Base-by-base conservation (phyloP, 306 rosid species). In the Cucurbita ficifolia region DNA sequence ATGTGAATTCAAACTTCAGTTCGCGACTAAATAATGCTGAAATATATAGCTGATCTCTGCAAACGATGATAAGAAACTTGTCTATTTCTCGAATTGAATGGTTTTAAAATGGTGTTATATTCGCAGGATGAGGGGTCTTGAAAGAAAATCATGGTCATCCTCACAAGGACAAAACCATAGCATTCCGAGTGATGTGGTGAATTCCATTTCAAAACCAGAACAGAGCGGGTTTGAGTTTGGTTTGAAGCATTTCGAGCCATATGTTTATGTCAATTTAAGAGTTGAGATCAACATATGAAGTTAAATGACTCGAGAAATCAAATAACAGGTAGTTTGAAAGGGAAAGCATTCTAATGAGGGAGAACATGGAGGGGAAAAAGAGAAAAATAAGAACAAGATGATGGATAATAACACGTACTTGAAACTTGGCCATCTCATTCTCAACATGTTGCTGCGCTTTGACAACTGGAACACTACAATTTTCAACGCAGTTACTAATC, bases 371-470 rank as follows among this genome's bases (percentile, higher is more conserved):
- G 4, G 40, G 0, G 2, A 33, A 33, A 57, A 10, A 10, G 22
- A 33, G 49, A 38, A 16, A 36, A 70, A 24, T 16, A 14, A 70
- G 18, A 17, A 50, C 3, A 5, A 42, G 40, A 54, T 57, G 67
- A 24, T 18, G 9, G 39, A 24, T 10, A 24, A 54, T 40, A 53
- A 52, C 56, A 76, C 86, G 78, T 77, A 90, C 98, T 84, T 93
- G 98, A 79, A 94, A 91, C 82, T 70, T 82, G 75, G 92, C 90
- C 96, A 94, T 89, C 92, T 94, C 98, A 60, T 56, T 48, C 75
- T 94, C 97, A 70, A 90, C 92, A 46, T 82, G 81, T 79, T 94
- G 92, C 78, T 94, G 98, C 13, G 88, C 89, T 73, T 78, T 83
- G 51, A 89, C 49, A 79, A 94, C 88, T 53, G 96, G 97, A 75